A percentile compares a stretch with the other conserved stretches of the same genome.
phyloP scores from a whole-genome alignment of 2,329 filamentous ascomycete species.

The Parascedosporium putredinis region DNA sequence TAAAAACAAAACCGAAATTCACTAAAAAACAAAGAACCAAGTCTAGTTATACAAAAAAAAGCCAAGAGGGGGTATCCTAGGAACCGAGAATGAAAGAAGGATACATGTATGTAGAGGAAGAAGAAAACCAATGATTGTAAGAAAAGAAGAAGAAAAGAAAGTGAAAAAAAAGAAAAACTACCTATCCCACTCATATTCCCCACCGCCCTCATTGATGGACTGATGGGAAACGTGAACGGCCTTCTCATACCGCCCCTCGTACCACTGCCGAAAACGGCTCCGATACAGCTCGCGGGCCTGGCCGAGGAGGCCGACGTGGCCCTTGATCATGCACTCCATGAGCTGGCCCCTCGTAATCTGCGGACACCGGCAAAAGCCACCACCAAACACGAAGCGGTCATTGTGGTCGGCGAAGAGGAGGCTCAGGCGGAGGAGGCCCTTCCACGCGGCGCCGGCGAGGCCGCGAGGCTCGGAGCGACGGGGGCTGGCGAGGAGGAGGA shows the following conservation, averaged over 20 bases:
- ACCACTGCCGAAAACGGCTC: slow-evolving; percentile 13
- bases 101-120: too few relatives aligned
- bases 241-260: slow-evolving; percentile 1
- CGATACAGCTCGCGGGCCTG: slow-evolving; percentile 20
- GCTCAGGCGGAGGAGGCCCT: slow-evolving; percentile 20
- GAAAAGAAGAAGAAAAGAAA: background rate
- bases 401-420: slow-evolving; percentile 17
- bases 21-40: too few relatives aligned
- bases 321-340: slow-evolving; percentile 15
- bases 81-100: too few relatives aligned
- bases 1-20: too few relatives aligned
- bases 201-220: background rate
- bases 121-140: background rate
- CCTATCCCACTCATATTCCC: background rate
- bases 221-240: slow-evolving; percentile 2
- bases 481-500: slow-evolving; percentile 17
- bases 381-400: slow-evolving; percentile 17
- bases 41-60: too few relatives aligned
- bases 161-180: background rate
- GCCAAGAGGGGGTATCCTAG: too few relatives aligned
- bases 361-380: slow-evolving; percentile 18
- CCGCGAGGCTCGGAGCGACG: slow-evolving; percentile 9
- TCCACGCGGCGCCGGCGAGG: slow-evolving; percentile 13
- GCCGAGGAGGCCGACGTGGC: slow-evolving; percentile 20
- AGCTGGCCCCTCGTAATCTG: slow-evolving; percentile 16